Evolutionary conservation across 108 stramenopile genomes (phyloP), one percentile per base, ranked within the genome.

Genomic region (Conticribra weissflogii): DNA sequence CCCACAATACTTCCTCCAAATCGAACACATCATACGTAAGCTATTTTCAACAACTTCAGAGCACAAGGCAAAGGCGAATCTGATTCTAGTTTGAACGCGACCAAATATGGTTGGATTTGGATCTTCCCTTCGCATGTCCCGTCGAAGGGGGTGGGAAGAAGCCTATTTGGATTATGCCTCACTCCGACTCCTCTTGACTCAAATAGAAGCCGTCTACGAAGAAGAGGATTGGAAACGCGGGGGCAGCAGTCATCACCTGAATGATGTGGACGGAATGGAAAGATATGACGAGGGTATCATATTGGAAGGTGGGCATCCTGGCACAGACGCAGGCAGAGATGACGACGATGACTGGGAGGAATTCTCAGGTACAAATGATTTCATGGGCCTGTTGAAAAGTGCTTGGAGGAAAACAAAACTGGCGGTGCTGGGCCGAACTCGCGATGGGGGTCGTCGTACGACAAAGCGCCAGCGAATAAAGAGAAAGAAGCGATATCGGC

Each of bases 121-220:
- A 25, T 68, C 76, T 34, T 75, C 78, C 33, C 67, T 79, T 19
- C 82, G 78, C 14, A 49, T 71, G 44, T 72, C 78, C 32, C 67
- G 82, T 3, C 78, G 82, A 19, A 57, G 66, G 8, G 82, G 78
- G 0, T 79, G 82, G 82, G 78, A 83, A 59, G 65, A 66, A 27
- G 82, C 82, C 2, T 83, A 83, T 36, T 31, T 83, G 9, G 78
- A 83, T 59, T 83, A 83, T 27, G 65, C 72, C 19, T 72, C 76
- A 4, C 54, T 83, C 1, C 76, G 72, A 8, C 30, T 74, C 3
- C 60, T 79, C 1, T 55, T 83, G 18, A 74, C 65, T 16, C 78
- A 79, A 59, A 83, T 83, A 33, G 82, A 83, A 31, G 78, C 92
- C 9, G 86, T 90, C 3, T 93, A 93, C 63, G 92, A 93, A 56